A percentile compares a stretch with the other conserved stretches of the same genome.
Conservation (phyloP, 108 stramenopile species). For the Pseudonitzschia delicatissima region DNA sequence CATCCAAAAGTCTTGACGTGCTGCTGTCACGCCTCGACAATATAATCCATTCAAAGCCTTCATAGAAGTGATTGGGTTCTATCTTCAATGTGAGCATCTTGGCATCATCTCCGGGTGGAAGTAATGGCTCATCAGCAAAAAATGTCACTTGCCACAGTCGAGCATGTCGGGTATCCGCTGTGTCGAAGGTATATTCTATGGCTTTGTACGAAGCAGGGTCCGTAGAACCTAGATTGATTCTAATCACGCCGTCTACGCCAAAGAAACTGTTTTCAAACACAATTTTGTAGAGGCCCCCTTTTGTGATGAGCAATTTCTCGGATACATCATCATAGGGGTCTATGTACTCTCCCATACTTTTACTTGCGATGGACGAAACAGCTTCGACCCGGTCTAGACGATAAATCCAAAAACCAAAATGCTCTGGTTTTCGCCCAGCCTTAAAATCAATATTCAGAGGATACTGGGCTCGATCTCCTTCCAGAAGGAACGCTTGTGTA, state of each 20-base stretch:
- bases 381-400: constrained; percentile 17
- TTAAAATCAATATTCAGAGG: constrained; percentile 15
- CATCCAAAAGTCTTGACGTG: background rate
- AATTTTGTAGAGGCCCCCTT: constrained; percentile 22
- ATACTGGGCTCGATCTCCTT: constrained; percentile 15
- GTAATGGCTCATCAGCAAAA: constrained; percentile 4
- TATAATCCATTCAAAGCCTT: constrained; percentile 32
- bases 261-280: constrained; percentile 17
- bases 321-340: background rate
- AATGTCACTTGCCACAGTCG: constrained; percentile 10
- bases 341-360: background rate
- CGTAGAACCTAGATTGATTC: constrained; percentile 8
- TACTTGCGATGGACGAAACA: constrained; percentile 20
- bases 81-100: constrained; percentile 11
- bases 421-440: constrained; percentile 8
- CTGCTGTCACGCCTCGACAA: background rate
- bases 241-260: constrained; percentile 20
- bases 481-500: constrained; percentile 14
- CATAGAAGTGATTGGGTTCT: constrained; percentile 15
- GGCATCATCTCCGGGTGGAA: background rate
- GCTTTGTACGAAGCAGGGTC: background rate
- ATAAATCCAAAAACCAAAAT: constrained; percentile 23
- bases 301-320: constrained; percentile 4
- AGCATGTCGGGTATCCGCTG: background rate
- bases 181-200: background rate